Base-by-base conservation (phyloP, 139 green algal genomes). In the Chlamydomonas eustigma region DNA sequence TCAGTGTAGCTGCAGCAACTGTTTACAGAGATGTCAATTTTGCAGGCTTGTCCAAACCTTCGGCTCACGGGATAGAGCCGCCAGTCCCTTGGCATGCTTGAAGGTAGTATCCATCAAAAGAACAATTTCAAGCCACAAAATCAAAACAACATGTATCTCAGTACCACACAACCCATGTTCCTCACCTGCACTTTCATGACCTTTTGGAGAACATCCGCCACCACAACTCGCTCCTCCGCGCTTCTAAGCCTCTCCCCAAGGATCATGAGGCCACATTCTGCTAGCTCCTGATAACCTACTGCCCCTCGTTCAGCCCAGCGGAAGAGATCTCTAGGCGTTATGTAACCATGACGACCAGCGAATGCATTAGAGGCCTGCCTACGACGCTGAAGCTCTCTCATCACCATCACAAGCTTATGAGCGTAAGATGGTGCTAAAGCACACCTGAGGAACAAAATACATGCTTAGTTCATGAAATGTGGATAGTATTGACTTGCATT, bases 281-380 rank as follows among this genome's bases (percentile, higher is more conserved):
- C 93, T 36, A 99, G 88, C 81, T 94, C 69, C 74, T 95, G 75
- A 78, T 98, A 98, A 22, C 88, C 88, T 8, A 92, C 84, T 1
- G 90, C 92, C 22, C 87, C 83, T 0, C 95, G 86, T 37, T 92
- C 89, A 22, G 95, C 96, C 78, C 84, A 92, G 34, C 93, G 90
- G 85, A 99, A 98, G 51, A 99, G 87, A 85, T 99, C 94, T 1
- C 96, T 83, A 0, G 94, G 90, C 2, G 96, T 99, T 82, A 99
- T 98, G 81, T 97, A 97, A 37, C 95, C 95, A 71, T 97, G 91
- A 66, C 94, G 90, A 30, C 96, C 96, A 2, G 90, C 91, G 88
- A 97, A 96, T n/a, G 92, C 86, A 67, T 94, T 93, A 70, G 79
- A 86, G 25, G 75, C 80, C 78, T 88, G 87, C 5, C 96, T 86